Percentiles rank a stretch among this genome's conserved stretches.
Conservation (phyloP, 495 filamentous ascomycete species). For the Bombardia bombarda region DNA sequence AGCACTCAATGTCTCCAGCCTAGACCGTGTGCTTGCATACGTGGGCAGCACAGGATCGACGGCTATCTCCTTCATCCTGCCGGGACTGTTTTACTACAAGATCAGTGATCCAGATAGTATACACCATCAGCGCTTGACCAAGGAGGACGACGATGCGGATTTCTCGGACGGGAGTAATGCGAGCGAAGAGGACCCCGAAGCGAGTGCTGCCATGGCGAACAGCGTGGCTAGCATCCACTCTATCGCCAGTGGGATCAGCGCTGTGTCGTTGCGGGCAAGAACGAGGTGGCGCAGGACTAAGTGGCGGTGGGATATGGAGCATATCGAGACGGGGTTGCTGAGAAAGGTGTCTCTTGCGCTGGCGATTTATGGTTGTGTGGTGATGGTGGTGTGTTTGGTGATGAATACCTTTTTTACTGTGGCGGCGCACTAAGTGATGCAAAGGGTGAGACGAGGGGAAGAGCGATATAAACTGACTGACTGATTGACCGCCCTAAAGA, state of each 20-base stretch:
- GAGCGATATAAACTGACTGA: no score
- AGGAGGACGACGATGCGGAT: conserved; percentile 73
- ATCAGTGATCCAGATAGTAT: conserved; percentile 80
- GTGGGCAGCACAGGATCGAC: conserved; percentile 93
- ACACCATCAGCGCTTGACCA: conserved; percentile 73
- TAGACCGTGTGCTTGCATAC: conserved; percentile 88
- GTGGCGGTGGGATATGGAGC: conserved; percentile 44
- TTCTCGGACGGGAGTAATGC: conserved; percentile 37
- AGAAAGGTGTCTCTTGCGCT: conserved; percentile 66
- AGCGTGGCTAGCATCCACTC: conserved; percentile 39
- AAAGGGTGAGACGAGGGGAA: no score
- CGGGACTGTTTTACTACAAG: conserved; percentile 96
- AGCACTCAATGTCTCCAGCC: conserved; percentile 81
- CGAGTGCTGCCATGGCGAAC: conserved; percentile 32
- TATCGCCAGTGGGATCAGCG: conserved; percentile 22
- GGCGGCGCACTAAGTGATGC: neutral
- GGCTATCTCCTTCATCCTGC: conserved; percentile 91
- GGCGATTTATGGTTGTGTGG: conserved; percentile 71
- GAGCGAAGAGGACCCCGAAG: conserved; percentile 32
- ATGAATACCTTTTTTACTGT: conserved; percentile 51
- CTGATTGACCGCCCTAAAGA: no score
- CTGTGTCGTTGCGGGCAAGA: conserved; percentile 20
- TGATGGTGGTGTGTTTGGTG: conserved; percentile 82
- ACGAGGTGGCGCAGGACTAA: conserved; percentile 9
- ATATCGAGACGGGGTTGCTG: conserved; percentile 47